Evolutionary conservation across 441 rosid species (phyloP).

Genomic region (Erodium texanum): DNA sequence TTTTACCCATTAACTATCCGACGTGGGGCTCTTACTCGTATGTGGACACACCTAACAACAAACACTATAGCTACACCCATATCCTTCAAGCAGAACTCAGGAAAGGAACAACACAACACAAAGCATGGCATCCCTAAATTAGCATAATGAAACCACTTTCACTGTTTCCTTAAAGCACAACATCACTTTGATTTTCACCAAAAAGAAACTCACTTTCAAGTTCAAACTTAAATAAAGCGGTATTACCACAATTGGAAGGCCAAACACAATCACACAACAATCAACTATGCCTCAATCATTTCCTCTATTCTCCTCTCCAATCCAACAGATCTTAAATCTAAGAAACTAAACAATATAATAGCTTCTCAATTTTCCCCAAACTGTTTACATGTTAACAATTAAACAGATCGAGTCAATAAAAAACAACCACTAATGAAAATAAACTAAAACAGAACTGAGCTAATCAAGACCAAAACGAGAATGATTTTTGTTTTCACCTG

Average conservation of each 20-base stretch:
- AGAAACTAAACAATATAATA: neutral
- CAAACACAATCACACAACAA: no score
- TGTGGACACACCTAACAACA: no score
- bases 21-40: no score
- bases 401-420: neutral
- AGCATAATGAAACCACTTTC: neutral
- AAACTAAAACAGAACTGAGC: slow-evolving; percentile 6
- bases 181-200: neutral
- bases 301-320: neutral
- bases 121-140: neutral
- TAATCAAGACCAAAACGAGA: neutral
- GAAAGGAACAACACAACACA: neutral
- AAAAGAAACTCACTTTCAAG: neutral
- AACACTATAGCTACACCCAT: neutral
- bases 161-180: no score
- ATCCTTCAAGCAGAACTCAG: neutral
- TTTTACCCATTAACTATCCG: no score
- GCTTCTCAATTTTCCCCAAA: neutral
- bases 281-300: neutral
- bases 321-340: slow-evolving; percentile 22
- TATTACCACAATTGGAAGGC: neutral
- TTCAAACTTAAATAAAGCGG: neutral
- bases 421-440: neutral
- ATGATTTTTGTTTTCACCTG: slow-evolving; percentile 26
- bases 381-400: neutral